These are phyloP conservation scores for Xylaria sp. DNA, from an alignment of 2,329 filamentous ascomycete species.

Conservation along the genomic window DNA sequence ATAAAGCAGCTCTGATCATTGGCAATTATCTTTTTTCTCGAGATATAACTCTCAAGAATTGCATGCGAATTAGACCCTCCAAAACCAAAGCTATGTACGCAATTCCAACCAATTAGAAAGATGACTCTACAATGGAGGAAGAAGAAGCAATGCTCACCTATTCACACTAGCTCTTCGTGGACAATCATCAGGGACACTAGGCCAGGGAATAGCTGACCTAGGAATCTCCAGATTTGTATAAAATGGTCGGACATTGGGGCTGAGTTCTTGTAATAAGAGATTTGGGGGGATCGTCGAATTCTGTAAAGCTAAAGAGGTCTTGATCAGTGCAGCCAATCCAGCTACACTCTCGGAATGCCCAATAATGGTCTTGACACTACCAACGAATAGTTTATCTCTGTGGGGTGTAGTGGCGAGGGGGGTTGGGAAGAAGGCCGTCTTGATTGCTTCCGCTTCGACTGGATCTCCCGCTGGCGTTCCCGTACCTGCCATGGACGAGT, in stretches of 20 bases:
- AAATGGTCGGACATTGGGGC: conserved; percentile 43
- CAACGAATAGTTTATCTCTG: conserved; percentile 29
- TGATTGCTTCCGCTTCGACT: conserved; percentile 41
- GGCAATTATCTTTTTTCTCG: not conserved
- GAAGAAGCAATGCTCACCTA: conserved; percentile 6
- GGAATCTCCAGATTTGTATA: conserved; percentile 37
- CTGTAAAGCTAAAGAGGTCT: conserved; percentile 39
- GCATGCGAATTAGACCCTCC: conserved; percentile 37
- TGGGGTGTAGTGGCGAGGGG: not conserved
- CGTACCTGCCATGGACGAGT: conserved; percentile 22
- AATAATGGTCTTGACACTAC: conserved; percentile 44
- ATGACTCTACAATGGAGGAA: not conserved
- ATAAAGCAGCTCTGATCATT: not conserved
- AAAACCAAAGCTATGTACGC: conserved; percentile 22
- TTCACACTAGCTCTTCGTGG: conserved; percentile 43
- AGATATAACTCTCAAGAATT: conserved; percentile 34
- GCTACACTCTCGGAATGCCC: conserved; percentile 45
- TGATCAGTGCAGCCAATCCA: conserved; percentile 45
- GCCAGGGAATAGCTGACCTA: conserved; percentile 34
- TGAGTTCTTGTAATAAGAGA: conserved; percentile 45
- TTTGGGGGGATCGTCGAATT: conserved; percentile 45
- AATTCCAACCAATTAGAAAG: conserved; percentile 6
- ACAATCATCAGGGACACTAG: conserved; percentile 5
- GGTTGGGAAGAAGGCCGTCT: conserved; percentile 22
- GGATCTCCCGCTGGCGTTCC: conserved; percentile 46